phyloP scores from a whole-genome alignment of 2,329 filamentous ascomycete genomes.

The Colletotrichum musicola region DNA sequence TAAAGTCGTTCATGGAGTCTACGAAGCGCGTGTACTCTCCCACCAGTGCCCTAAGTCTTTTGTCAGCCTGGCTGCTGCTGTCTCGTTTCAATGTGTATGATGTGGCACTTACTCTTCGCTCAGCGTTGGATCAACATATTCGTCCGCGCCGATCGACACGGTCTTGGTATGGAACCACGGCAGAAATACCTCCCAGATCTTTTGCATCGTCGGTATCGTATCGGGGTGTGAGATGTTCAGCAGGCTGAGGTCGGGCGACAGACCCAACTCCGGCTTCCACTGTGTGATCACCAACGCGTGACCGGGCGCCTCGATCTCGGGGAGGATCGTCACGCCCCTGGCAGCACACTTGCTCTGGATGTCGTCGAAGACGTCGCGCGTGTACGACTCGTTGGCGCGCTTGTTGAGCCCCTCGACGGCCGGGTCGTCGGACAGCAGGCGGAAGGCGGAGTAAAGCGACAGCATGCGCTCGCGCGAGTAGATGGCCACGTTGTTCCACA shows the following conservation, averaged over 20 bases:
- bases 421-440: constrained; percentile 62
- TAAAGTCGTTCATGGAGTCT: constrained; percentile 56
- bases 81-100: no score
- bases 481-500: constrained; percentile 62
- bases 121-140: constrained; percentile 57
- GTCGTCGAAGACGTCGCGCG: constrained; percentile 61
- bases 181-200: constrained; percentile 65
- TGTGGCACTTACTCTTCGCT: constrained; percentile 44
- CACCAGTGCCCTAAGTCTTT: constrained; percentile 46
- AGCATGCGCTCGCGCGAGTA: constrained; percentile 62
- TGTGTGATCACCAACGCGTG: constrained; percentile 69
- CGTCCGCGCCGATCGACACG: constrained; percentile 68
- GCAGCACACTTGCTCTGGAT: constrained; percentile 65
- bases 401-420: constrained; percentile 63
- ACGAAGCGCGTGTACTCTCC: constrained; percentile 64
- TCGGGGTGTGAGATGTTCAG: constrained; percentile 60
- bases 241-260: constrained; percentile 60
- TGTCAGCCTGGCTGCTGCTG: no score
- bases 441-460: constrained; percentile 67
- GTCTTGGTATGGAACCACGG: constrained; percentile 68
- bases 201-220: constrained; percentile 63
- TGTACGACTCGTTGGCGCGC: constrained; percentile 67
- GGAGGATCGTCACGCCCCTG: constrained; percentile 69
- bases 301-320: constrained; percentile 71
- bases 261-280: constrained; percentile 69